Percentiles rank a stretch among this genome's conserved stretches.
phyloP scores from a whole-genome alignment of 2,329 filamentous ascomycete species.

The Fonsecaea nubica region DNA sequence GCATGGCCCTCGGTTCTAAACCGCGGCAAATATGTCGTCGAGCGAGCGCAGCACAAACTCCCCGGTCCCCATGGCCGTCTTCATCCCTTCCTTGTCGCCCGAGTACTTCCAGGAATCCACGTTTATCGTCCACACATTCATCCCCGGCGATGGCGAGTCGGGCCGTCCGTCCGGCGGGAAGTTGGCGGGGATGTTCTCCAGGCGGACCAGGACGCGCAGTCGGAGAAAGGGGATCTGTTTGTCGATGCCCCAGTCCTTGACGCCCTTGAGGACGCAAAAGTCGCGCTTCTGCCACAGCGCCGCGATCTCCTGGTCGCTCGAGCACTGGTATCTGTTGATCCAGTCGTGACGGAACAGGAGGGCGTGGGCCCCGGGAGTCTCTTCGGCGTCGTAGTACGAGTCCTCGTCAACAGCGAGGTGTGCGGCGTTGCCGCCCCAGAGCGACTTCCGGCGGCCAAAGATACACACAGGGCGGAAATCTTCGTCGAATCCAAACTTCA shows the following conservation, averaged over 20 bases:
- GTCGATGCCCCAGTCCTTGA: slow-evolving; percentile 22
- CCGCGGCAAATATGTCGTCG: slow-evolving; percentile 15
- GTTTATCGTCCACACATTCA: slow-evolving; percentile 31
- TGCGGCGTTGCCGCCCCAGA: slow-evolving; percentile 28
- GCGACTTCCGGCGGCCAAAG: slow-evolving; percentile 25
- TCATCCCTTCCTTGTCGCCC: slow-evolving; percentile 2
- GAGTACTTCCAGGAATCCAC: slow-evolving; percentile 14
- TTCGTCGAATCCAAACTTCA: slow-evolving; percentile 33
- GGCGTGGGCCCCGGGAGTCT: slow-evolving; percentile 19
- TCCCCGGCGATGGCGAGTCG: slow-evolving; percentile 9
- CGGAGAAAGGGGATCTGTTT: slow-evolving; percentile 19
- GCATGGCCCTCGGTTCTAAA: not conserved
- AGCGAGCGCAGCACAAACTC: slow-evolving; percentile 20
- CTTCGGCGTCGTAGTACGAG: slow-evolving; percentile 26
- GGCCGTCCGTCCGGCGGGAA: slow-evolving; percentile 12
- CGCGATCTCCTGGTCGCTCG: slow-evolving; percentile 12
- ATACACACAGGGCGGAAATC: slow-evolving; percentile 27
- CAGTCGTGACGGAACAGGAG: slow-evolving; percentile 29
- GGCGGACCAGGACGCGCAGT: slow-evolving; percentile 13
- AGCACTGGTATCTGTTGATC: slow-evolving; percentile 19
- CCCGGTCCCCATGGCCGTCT: slow-evolving; percentile 9
- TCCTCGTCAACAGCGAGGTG: slow-evolving; percentile 25
- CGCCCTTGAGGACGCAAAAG: slow-evolving; percentile 22
- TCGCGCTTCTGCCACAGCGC: slow-evolving; percentile 20
- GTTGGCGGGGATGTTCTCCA: slow-evolving; percentile 8